Evolutionary conservation across 257 asterid species (phyloP).

Genomic region (Solanum habrochaites): DNA sequence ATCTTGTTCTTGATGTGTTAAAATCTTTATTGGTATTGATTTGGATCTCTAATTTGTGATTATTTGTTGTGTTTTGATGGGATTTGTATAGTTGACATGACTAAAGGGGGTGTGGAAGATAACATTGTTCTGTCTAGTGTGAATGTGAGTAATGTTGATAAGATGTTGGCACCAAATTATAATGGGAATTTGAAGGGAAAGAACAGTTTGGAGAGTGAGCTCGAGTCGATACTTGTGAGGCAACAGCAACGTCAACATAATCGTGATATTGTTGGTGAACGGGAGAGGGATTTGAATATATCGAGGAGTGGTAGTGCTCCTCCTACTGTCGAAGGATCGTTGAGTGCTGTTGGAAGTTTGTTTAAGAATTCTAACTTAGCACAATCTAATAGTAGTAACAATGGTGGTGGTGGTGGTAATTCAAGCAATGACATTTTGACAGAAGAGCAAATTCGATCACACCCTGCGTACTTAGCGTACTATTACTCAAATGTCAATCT

Average conservation of each 20-base stretch:
- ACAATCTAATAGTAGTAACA: neutral
- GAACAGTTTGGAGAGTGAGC: constrained; percentile 39
- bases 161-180: constrained; percentile 32
- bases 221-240: constrained; percentile 45
- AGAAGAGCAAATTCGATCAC: constrained; percentile 68
- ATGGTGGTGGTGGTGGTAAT: neutral
- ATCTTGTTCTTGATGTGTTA: neutral
- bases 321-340: constrained; percentile 69
- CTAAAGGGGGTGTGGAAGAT: constrained; percentile 1
- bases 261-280: constrained; percentile 26
- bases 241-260: constrained; percentile 21
- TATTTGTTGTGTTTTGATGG: neutral
- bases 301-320: constrained; percentile 81
- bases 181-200: constrained; percentile 32
- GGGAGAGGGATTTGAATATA: constrained; percentile 40
- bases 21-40: neutral
- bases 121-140: constrained; percentile 7
- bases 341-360: constrained; percentile 41
- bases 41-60: neutral
- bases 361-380: constrained; percentile 24
- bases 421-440: constrained; percentile 17
- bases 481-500: constrained; percentile 70
- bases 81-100: neutral
- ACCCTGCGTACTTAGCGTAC: constrained; percentile 62
- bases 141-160: neutral